Evolutionary conservation across 169 alveolate species (phyloP).

Genomic region (Plasmodium gonderi): DNA sequence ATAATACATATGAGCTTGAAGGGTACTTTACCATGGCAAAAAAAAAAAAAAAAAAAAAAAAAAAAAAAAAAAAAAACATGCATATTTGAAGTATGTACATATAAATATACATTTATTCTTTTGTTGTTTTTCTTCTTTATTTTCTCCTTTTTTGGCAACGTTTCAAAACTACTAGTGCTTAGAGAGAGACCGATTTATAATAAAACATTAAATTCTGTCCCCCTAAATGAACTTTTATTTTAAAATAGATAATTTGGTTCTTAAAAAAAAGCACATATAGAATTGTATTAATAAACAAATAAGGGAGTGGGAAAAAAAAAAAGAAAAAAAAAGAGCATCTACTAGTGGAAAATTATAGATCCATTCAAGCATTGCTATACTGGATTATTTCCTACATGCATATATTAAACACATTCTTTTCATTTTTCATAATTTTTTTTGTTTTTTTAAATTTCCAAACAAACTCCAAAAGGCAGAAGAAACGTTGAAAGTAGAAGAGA

Average conservation of each 20-base stretch:
- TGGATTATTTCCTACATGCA: too few relatives aligned
- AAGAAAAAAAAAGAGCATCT: background rate
- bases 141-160: background rate
- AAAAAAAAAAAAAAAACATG: background rate
- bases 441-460: slow-evolving; percentile 10
- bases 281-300: background rate
- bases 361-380: too few relatives aligned
- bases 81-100: background rate
- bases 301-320: background rate
- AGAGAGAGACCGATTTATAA: background rate
- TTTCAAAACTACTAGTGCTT: background rate
- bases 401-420: background rate
- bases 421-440: background rate
- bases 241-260: background rate
- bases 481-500: background rate
- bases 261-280: background rate
- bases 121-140: background rate
- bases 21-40: too few relatives aligned
- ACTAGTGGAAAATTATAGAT: background rate
- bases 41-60: background rate
- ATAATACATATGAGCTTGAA: too few relatives aligned
- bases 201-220: background rate
- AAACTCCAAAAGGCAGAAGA: background rate
- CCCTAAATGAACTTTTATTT: background rate
- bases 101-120: background rate